Conservation (phyloP, 2,329 filamentous ascomycete genomes). For the Chaetomiaceae sp. region DNA sequence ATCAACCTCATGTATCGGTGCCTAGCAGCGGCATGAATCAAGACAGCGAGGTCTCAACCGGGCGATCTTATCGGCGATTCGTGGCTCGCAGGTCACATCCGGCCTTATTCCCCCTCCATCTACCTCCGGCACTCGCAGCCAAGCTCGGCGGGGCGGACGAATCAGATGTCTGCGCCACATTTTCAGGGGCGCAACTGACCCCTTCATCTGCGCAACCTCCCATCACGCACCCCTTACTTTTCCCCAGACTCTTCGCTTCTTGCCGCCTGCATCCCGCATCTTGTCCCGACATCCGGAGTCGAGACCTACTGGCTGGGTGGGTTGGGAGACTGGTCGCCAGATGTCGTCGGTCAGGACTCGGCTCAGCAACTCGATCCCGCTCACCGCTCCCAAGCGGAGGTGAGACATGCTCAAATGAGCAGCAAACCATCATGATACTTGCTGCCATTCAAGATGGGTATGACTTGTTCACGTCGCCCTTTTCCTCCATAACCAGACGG, state of each 20-base stretch:
- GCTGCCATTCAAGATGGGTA: neutral
- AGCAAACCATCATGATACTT: neutral
- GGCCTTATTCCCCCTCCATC: slow-evolving; percentile 21
- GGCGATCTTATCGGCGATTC: neutral
- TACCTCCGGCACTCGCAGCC: slow-evolving; percentile 3
- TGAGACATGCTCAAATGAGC: slow-evolving; percentile 8
- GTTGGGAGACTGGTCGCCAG: neutral
- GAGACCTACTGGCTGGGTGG: too few relatives aligned
- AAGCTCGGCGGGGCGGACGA: slow-evolving; percentile 17
- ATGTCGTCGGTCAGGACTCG: neutral
- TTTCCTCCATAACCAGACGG: neutral
- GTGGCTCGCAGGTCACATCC: slow-evolving; percentile 18
- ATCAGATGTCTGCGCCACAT: slow-evolving; percentile 13
- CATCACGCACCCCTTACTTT: slow-evolving; percentile 4
- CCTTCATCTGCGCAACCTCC: slow-evolving; percentile 18
- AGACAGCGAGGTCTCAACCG: slow-evolving; percentile 1
- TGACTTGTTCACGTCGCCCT: neutral
- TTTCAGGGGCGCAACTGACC: slow-evolving; percentile 14
- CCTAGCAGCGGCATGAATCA: too few relatives aligned
- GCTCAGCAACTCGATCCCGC: neutral
- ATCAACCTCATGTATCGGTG: too few relatives aligned
- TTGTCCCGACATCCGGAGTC: neutral
- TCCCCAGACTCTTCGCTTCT: slow-evolving; percentile 14
- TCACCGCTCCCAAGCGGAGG: neutral
- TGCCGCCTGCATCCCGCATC: slow-evolving; percentile 13